Evolutionary conservation across 371 early-diverging fungal genomes (phyloP).

Genomic region (Syncephalastrum racemosum): DNA sequence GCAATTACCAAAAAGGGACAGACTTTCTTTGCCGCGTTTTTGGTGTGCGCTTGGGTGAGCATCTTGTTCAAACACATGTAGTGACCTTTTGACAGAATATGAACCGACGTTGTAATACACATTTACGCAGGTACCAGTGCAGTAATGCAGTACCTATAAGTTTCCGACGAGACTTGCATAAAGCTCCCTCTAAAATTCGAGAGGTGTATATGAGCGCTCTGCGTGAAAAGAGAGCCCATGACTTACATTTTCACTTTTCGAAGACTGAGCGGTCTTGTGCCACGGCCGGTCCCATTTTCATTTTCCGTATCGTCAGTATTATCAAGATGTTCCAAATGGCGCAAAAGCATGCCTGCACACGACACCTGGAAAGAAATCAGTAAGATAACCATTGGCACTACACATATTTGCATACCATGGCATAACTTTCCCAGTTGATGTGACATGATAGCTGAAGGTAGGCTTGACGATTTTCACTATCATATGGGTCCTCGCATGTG

Average conservation of each 20-base stretch:
- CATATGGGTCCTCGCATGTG: constrained; percentile 16
- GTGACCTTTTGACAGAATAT: constrained; percentile 40
- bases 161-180: constrained; percentile 60
- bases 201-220: background rate
- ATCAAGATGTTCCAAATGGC: constrained; percentile 40
- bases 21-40: constrained; percentile 59
- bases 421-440: constrained; percentile 45
- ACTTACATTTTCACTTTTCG: constrained; percentile 23
- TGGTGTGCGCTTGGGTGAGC: constrained; percentile 67
- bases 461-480: constrained; percentile 44
- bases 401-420: constrained; percentile 23
- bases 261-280: constrained; percentile 26
- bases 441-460: constrained; percentile 51
- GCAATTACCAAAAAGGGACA: constrained; percentile 65
- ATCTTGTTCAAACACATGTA: constrained; percentile 69
- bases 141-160: constrained; percentile 39
- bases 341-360: constrained; percentile 63
- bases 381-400: background rate
- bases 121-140: background rate
- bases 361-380: constrained; percentile 45
- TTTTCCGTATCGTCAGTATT: constrained; percentile 17
- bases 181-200: constrained; percentile 22
- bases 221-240: background rate
- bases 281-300: constrained; percentile 13
- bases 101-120: background rate